Conservation (phyloP, 2,329 filamentous ascomycete genomes). For the Colletotrichum camelliae region DNA sequence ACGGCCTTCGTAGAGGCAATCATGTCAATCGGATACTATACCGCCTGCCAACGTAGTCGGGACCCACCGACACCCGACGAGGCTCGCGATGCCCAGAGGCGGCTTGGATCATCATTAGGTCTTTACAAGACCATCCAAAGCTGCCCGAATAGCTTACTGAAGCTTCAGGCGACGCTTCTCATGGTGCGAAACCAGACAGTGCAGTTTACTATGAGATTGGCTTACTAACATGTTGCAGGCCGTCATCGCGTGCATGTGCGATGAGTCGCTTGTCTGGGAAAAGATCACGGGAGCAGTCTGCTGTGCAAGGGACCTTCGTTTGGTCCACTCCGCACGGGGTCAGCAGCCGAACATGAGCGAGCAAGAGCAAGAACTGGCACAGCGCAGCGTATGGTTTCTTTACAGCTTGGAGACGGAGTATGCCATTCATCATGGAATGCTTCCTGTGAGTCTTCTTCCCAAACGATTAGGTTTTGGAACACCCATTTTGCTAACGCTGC, state of each 20-base stretch:
- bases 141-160: background rate
- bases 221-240: background rate
- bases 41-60: background rate
- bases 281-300: slow-evolving; percentile 9
- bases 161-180: background rate
- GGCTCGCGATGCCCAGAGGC: background rate
- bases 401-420: slow-evolving; percentile 11
- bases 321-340: background rate
- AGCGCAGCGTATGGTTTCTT: slow-evolving; percentile 11
- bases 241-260: background rate
- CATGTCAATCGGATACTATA: background rate
- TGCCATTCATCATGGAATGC: slow-evolving; percentile 12
- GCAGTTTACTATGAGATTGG: fast-evolving
- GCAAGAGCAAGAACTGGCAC: background rate
- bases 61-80: background rate
- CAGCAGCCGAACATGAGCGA: slow-evolving; percentile 3
- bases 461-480: background rate
- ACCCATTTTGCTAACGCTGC: background rate
- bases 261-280: slow-evolving; percentile 1
- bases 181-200: background rate
- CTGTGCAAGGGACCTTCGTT: slow-evolving; percentile 10
- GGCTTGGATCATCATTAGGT: background rate
- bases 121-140: background rate
- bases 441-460: background rate
- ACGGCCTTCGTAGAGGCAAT: background rate